phyloP scores from a whole-genome alignment of 176 grass and related monocot species.

The Aegilops speltoides region DNA sequence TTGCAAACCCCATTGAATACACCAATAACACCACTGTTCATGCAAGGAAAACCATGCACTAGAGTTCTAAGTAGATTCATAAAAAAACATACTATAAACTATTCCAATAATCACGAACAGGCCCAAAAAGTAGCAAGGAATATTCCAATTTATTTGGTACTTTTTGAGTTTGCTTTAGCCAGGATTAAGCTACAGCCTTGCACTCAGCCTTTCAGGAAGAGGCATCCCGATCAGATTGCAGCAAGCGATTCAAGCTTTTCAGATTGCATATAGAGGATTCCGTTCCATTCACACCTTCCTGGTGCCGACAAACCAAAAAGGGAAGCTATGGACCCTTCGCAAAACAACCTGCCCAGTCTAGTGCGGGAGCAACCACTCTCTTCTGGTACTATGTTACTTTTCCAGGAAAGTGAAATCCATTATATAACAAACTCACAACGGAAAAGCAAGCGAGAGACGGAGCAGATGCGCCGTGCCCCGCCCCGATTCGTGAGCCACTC shows the following conservation, averaged over 20 bases:
- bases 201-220: neutral
- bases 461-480: neutral
- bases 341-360: neutral
- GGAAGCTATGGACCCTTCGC: neutral
- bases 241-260: neutral
- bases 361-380: neutral
- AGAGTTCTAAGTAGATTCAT: neutral
- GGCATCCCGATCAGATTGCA: neutral
- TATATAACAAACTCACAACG: neutral
- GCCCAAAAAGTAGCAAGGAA: neutral
- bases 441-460: neutral
- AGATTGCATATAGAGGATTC: neutral
- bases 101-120: neutral
- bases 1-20: neutral
- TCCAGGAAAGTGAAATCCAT: neutral
- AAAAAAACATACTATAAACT: neutral
- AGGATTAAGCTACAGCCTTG: neutral
- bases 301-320: neutral
- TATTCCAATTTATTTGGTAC: neutral
- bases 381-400: neutral
- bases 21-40: neutral
- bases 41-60: neutral
- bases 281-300: neutral
- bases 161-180: neutral
- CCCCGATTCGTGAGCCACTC: constrained; percentile 6